Base-by-base conservation (phyloP, 2,329 filamentous ascomycete species). In the Colletotrichum sp. region DNA sequence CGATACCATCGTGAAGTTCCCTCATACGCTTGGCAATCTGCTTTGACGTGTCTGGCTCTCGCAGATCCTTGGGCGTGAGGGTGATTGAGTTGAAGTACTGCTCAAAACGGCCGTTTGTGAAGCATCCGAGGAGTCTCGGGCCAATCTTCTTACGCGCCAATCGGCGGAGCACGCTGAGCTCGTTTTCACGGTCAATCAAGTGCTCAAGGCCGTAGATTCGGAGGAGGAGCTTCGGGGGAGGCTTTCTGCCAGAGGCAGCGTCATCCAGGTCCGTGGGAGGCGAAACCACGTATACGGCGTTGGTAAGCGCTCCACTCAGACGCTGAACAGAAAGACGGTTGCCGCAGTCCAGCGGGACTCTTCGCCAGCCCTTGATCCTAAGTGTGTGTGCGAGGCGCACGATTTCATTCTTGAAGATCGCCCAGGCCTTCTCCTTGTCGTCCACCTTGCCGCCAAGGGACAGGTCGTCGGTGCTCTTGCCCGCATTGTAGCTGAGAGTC, bases 1-100 rank as follows among this genome's bases (percentile, higher is more conserved):
- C 96, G 77, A 99, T 94, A 1, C 97, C 97, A 68, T 98, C 95
- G 81, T 99, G 97, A 43, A 99, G 89, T 84, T 99, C 97, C 77
- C 96, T 91, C 95, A 99, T 98, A 67, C 97, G 94, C 88, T 99
- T 99, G 15, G 97, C 96, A 81, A 99, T 99, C 82, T 98, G 95
- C 81, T 92, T 94, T 39, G 94, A 98, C 0, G 95, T 98, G 66
- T 95, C 94, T 0, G 95, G 91, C 36, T 95, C 92, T 48, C 95
- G 93, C 61, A 99, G 86, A 78, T 98, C 94, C 30, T 91, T 88
- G 0, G 94, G 90, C 0, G 93, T 96, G 57, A 99, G 90, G 1
- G 97, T 93, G 48, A 92, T 92, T 1, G 97, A 96, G 82, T 98
- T 92, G 82, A 98, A 94, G 82, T 93, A 99, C 83, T 99, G 94